These are phyloP conservation scores for Quercus rubra DNA, from an alignment of 306 rosid genomes.

Conservation along the genomic window DNA sequence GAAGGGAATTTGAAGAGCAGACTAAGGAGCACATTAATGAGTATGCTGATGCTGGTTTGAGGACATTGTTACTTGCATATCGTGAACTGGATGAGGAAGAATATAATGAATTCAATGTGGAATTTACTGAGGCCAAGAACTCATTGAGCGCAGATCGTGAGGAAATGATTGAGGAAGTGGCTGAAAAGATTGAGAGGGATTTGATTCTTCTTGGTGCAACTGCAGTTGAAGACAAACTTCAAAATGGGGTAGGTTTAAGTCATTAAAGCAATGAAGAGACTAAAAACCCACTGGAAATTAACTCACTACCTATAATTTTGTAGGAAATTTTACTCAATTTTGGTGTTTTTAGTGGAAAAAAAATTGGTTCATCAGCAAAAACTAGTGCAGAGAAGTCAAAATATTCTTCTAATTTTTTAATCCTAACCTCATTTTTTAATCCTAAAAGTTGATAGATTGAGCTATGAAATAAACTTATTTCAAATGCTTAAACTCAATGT, in stretches of 20 bases:
- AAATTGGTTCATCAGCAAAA: not conserved
- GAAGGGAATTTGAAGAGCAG: conserved; percentile 73
- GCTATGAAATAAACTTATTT: not conserved
- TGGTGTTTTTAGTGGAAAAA: not conserved
- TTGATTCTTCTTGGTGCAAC: conserved; percentile 97
- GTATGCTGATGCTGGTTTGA: conserved; percentile 97
- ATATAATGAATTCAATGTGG: conserved; percentile 51
- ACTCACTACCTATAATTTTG: not conserved
- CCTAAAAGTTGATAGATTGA: not conserved
- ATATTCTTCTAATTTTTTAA: not conserved
- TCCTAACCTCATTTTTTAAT: not conserved
- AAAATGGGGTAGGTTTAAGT: conserved; percentile 70
- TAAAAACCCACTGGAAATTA: not conserved
- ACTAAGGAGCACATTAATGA: conserved; percentile 68
- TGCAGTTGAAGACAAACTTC: conserved; percentile 99
- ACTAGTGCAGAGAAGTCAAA: not conserved
- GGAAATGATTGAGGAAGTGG: conserved; percentile 58
- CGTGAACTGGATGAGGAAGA: conserved; percentile 75
- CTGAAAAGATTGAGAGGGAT: conserved; percentile 75
- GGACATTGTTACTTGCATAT: conserved; percentile 86
- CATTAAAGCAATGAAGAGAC: conserved; percentile 1
- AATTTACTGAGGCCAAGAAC: conserved; percentile 74
- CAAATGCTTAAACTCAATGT: not conserved
- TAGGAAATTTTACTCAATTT: not conserved
- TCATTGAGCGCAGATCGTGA: conserved; percentile 75